Percentiles rank a stretch among this genome's conserved stretches.
phyloP scores from a whole-genome alignment of 306 rosid genomes.

The Calophaca sinica region DNA sequence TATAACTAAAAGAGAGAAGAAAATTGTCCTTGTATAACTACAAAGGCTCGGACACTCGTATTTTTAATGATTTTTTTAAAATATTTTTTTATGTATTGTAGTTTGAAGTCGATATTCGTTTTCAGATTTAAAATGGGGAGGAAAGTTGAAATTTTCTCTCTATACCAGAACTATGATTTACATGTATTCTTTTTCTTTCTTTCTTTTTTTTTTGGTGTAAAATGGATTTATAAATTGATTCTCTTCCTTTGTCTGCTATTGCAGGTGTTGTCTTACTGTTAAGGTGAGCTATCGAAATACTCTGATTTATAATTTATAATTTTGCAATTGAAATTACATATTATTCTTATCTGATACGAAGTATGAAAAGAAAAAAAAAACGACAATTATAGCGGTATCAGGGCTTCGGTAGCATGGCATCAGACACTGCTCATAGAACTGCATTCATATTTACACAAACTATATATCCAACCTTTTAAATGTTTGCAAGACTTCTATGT shows the following conservation, averaged over 20 bases:
- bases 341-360: not conserved
- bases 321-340: constrained; percentile 20
- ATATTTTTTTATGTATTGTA: constrained; percentile 3
- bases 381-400: not conserved
- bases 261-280: constrained; percentile 97
- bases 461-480: no score
- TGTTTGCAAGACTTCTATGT: no score
- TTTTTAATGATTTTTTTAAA: not conserved
- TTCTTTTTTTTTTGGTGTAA: not conserved
- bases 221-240: constrained; percentile 41
- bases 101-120: not conserved
- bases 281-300: constrained; percentile 65
- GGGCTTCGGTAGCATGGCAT: no score
- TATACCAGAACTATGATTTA: constrained; percentile 19
- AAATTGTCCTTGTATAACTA: not conserved
- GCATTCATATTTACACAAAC: no score
- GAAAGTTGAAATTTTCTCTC: constrained; percentile 2
- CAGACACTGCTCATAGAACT: no score
- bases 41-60: not conserved
- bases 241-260: constrained; percentile 45
- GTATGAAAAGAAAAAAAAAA: not conserved
- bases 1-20: not conserved
- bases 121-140: not conserved
- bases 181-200: not conserved
- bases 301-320: constrained; percentile 28